phyloP scores from a whole-genome alignment of 805 yeast species.

The Metschnikowia orientalis region DNA sequence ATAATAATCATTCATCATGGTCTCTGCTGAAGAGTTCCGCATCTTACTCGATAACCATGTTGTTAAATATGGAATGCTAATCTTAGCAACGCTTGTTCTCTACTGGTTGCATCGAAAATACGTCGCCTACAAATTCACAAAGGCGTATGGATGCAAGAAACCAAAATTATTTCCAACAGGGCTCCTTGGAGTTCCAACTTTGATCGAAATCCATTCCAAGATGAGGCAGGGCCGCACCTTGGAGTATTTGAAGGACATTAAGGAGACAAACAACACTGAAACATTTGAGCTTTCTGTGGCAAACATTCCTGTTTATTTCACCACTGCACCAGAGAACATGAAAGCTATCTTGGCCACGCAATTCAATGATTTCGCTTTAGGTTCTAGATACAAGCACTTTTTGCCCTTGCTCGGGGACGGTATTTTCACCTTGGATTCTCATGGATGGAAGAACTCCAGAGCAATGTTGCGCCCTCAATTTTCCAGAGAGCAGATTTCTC shows the following conservation, averaged over 20 bases:
- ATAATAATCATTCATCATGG: background rate
- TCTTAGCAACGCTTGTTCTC: constrained; percentile 9
- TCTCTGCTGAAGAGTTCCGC: background rate
- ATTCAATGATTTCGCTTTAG: constrained; percentile 38
- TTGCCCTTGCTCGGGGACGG: constrained; percentile 40
- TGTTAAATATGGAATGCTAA: constrained; percentile 12
- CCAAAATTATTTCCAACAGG: constrained; percentile 6
- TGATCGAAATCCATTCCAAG: constrained; percentile 6
- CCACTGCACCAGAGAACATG: constrained; percentile 39
- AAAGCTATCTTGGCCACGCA: constrained; percentile 42
- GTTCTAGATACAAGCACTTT: constrained; percentile 35
- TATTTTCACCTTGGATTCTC: constrained; percentile 39
- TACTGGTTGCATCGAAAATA: constrained; percentile 13
- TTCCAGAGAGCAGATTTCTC: constrained; percentile 41
- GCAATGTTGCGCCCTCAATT: constrained; percentile 44
- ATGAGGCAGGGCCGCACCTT: constrained; percentile 12
- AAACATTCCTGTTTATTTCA: constrained; percentile 21
- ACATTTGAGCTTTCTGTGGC: constrained; percentile 15
- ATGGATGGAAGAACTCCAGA: constrained; percentile 42
- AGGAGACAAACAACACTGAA: background rate
- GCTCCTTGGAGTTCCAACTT: constrained; percentile 9
- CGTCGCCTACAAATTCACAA: constrained; percentile 9
- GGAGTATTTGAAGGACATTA: constrained; percentile 10
- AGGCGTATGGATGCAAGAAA: constrained; percentile 13
- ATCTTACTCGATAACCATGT: background rate